Conservation (phyloP, 805 yeast species). For the Candida hispaniensis region DNA sequence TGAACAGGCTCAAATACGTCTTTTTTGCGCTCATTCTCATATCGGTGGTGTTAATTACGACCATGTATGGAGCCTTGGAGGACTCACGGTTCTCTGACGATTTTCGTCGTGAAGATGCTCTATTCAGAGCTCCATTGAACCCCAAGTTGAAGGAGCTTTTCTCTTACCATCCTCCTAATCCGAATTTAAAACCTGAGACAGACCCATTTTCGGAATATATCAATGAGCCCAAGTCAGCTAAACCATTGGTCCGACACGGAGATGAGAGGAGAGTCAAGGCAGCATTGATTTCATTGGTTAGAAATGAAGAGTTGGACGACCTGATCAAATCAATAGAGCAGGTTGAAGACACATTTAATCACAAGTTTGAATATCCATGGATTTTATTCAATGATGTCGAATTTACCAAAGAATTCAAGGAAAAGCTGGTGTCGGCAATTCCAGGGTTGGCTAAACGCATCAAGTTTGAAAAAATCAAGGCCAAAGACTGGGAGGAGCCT, state of each 20-base stretch:
- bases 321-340: slow-evolving; percentile 45
- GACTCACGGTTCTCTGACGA: no score
- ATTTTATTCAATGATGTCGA: slow-evolving; percentile 65
- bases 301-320: slow-evolving; percentile 47
- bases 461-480: slow-evolving; percentile 35
- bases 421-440: slow-evolving; percentile 31
- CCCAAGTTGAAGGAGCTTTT: no score
- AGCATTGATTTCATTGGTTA: slow-evolving; percentile 60
- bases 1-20: no score
- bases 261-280: slow-evolving; percentile 45
- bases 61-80: no score
- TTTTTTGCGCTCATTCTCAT: no score
- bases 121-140: no score
- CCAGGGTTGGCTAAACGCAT: no score
- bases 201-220: slow-evolving; percentile 9
- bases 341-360: slow-evolving; percentile 56
- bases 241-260: slow-evolving; percentile 8
- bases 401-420: slow-evolving; percentile 49
- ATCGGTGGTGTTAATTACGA: no score
- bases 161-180: no score
- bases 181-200: slow-evolving; percentile 2
- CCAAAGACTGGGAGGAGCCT: slow-evolving; percentile 53
- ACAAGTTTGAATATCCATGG: slow-evolving; percentile 68
- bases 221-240: slow-evolving; percentile 3
- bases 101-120: no score